Percentiles rank a stretch among this genome's conserved stretches.
Conservation (phyloP, 768 basidiomycete genomes). For the Rickenella mellea region DNA sequence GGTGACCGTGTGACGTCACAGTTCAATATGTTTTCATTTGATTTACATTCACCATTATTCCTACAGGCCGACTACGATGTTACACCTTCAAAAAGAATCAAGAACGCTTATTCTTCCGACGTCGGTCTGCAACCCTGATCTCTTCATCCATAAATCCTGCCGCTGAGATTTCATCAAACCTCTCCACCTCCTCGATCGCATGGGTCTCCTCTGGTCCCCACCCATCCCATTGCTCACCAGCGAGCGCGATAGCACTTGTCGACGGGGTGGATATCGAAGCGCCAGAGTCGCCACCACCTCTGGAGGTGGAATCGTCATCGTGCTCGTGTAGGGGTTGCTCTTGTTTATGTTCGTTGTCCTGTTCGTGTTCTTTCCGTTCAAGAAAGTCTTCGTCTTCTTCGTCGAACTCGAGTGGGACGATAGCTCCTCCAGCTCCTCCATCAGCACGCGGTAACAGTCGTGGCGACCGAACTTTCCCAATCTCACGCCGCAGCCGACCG, state of each 20-base stretch:
- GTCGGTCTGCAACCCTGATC: no score
- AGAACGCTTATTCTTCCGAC: no score
- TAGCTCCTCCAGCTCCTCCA: conserved; percentile 11
- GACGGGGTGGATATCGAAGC: conserved; percentile 30
- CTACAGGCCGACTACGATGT: no score
- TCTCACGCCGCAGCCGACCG: conserved; percentile 47
- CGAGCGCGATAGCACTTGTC: conserved; percentile 21
- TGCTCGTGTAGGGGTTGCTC: conserved; percentile 10
- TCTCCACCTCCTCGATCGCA: conserved; percentile 43
- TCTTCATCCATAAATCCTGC: conserved; percentile 27
- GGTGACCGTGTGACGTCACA: no score
- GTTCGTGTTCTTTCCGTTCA: conserved; percentile 3
- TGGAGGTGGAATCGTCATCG: conserved; percentile 13
- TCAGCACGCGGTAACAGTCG: conserved; percentile 19
- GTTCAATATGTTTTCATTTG: no score
- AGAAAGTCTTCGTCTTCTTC: conserved; percentile 45
- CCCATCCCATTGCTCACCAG: conserved; percentile 20
- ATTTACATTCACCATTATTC: no score
- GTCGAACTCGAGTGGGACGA: conserved; percentile 49
- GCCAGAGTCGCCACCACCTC: conserved; percentile 19
- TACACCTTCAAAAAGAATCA: no score
- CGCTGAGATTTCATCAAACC: conserved; percentile 35
- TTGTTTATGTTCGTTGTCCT: conserved; percentile 7
- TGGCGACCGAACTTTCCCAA: conserved; percentile 42
- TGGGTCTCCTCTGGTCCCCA: conserved; percentile 36